phyloP scores from a whole-genome alignment of 2,329 filamentous ascomycete species.

The Fusarium buxicola region DNA sequence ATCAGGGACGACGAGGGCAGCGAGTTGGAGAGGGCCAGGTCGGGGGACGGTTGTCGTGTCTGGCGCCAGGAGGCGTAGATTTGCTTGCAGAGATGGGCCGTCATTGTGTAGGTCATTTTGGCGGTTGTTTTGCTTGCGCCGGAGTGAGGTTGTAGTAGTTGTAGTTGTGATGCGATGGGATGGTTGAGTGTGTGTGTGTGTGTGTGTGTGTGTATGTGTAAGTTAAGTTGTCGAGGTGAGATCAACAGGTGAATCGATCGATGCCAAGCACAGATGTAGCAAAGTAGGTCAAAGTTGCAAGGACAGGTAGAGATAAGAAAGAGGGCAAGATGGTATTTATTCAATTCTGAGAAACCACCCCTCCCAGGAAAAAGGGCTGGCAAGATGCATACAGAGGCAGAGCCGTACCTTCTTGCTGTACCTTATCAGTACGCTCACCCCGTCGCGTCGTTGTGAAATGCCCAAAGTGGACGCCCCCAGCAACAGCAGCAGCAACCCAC shows the following conservation, averaged over 20 bases:
- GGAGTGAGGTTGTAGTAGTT: constrained; percentile 6
- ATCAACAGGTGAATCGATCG: constrained; percentile 1
- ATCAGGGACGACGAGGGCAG: constrained; percentile 43
- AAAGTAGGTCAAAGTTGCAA: constrained; percentile 1
- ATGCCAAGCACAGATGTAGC: constrained; percentile 2
- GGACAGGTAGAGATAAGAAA: not conserved
- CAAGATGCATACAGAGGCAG: not conserved
- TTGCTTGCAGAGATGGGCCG: constrained; percentile 70
- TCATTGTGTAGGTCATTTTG: constrained; percentile 71
- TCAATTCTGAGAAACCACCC: constrained; percentile 8
- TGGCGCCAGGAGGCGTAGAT: constrained; percentile 70
- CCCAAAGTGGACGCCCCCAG: no score
- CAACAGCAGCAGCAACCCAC: no score
- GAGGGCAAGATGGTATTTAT: constrained; percentile 10
- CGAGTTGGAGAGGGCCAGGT: constrained; percentile 47
- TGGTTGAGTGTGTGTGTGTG: no score
- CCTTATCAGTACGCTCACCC: no score
- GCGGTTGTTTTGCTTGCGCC: constrained; percentile 15
- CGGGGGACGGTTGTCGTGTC: constrained; percentile 56
- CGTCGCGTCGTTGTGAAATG: no score
- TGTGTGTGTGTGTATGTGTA: constrained; percentile 8
- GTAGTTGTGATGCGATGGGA: no score
- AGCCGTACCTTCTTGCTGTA: not conserved
- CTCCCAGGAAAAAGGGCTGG: not conserved
- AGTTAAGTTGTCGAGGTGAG: constrained; percentile 8